phyloP scores from a whole-genome alignment of 148 eudicot species.

The Cornus suecica region DNA sequence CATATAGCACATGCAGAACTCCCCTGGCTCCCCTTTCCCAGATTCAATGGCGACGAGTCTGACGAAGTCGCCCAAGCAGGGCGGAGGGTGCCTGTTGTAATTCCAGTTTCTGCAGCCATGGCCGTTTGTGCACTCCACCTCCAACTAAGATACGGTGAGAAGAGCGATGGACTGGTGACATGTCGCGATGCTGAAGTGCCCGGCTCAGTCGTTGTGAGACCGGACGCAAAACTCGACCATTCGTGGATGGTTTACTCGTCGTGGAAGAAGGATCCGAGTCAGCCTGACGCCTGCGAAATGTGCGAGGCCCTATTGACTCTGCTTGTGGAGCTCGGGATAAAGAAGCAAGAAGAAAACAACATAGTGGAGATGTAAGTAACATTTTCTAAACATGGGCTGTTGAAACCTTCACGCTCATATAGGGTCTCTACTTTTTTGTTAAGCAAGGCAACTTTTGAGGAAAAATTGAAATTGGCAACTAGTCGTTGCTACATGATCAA shows the following conservation, averaged over 20 bases:
- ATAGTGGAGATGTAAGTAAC: not conserved
- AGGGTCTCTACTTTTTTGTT: not conserved
- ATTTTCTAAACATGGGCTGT: not conserved
- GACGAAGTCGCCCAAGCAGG: constrained; percentile 31
- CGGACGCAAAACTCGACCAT: constrained; percentile 76
- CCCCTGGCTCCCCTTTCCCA: constrained; percentile 61
- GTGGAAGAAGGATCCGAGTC: constrained; percentile 56
- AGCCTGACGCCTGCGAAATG: constrained; percentile 74
- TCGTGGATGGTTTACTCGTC: constrained; percentile 92
- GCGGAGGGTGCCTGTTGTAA: constrained; percentile 57
- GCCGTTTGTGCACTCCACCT: constrained; percentile 77
- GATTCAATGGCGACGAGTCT: constrained; percentile 16
- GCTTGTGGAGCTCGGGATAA: constrained; percentile 69
- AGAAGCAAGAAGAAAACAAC: constrained; percentile 3
- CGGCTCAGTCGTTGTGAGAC: constrained; percentile 79
- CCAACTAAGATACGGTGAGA: constrained; percentile 76
- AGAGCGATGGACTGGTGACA: constrained; percentile 88
- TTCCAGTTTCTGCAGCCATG: constrained; percentile 85
- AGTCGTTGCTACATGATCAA: not conserved
- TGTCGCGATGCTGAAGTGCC: constrained; percentile 97
- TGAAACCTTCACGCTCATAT: not conserved
- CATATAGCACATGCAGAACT: constrained; percentile 91
- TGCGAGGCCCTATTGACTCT: constrained; percentile 81
- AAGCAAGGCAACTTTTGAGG: not conserved
- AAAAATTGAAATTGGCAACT: not conserved